These are phyloP conservation scores for Parietaria judaica DNA, from an alignment of 306 rosid species.

Conservation along the genomic window DNA sequence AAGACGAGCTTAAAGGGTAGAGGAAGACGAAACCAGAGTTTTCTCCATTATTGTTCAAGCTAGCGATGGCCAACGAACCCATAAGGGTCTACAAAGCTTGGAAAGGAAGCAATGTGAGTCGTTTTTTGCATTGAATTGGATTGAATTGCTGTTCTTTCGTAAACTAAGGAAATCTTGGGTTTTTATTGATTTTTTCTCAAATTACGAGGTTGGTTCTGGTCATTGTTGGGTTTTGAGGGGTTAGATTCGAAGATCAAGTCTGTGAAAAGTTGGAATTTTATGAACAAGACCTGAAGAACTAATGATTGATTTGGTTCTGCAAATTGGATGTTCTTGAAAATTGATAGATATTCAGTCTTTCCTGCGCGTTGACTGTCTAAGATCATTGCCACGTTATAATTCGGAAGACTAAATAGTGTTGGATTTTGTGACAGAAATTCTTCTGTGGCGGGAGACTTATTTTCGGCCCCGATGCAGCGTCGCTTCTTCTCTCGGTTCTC, in stretches of 20 bases:
- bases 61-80: slow-evolving; percentile 29
- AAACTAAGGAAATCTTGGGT: not conserved
- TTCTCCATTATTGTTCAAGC: slow-evolving; percentile 28
- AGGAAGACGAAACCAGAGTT: slow-evolving; percentile 25
- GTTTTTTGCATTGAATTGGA: slow-evolving; percentile 12
- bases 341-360: not conserved
- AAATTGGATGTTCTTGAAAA: not conserved
- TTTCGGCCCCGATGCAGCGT: slow-evolving; percentile 87
- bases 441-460: slow-evolving; percentile 82
- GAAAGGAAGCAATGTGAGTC: slow-evolving; percentile 87
- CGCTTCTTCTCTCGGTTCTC: slow-evolving; percentile 54
- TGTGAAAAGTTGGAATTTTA: too few relatives aligned
- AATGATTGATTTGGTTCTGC: not conserved
- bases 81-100: slow-evolving; percentile 79
- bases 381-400: slow-evolving; percentile 23
- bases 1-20: slow-evolving; percentile 18
- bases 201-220: not conserved
- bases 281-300: too few relatives aligned
- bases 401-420: not conserved
- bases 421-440: slow-evolving; percentile 51
- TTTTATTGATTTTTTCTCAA: not conserved
- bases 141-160: not conserved
- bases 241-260: too few relatives aligned
- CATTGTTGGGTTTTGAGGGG: not conserved
- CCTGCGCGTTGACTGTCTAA: slow-evolving; percentile 3